A percentile compares a stretch with the other conserved stretches of the same genome.
Evolutionary conservation across 2,329 filamentous ascomycete species (phyloP).

Genomic region (Aureobasidium vineae): DNA sequence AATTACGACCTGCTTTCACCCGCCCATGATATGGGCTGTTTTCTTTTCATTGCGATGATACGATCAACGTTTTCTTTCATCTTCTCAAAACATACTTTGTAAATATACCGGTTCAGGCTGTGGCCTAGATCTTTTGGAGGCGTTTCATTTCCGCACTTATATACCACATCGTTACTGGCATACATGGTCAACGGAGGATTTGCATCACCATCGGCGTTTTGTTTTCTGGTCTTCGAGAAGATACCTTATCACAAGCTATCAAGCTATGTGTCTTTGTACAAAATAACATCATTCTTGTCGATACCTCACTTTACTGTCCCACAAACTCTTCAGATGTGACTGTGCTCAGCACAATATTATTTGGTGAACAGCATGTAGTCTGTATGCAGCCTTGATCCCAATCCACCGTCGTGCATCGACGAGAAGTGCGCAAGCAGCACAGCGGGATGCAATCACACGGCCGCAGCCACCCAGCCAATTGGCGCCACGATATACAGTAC

Average conservation of each 20-base stretch:
- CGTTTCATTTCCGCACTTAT: conserved; percentile 13
- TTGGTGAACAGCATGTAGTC: background rate
- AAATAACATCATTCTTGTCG: conserved; percentile 2
- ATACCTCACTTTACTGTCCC: background rate
- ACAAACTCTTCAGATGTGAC: background rate
- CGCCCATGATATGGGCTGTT: background rate
- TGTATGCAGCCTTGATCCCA: background rate
- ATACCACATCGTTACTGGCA: conserved; percentile 19
- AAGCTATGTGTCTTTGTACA: conserved; percentile 14
- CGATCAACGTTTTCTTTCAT: conserved; percentile 18
- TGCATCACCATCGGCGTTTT: conserved; percentile 22
- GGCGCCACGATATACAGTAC: conserved; percentile 13
- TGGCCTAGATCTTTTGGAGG: conserved; percentile 18
- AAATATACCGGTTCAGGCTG: conserved; percentile 14
- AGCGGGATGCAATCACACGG: conserved; percentile 13
- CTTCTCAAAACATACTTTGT: conserved; percentile 17
- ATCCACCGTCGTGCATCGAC: conserved; percentile 2
- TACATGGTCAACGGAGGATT: conserved; percentile 10
- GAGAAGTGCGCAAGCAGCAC: conserved; percentile 19
- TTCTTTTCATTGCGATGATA: conserved; percentile 14
- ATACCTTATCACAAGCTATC: background rate
- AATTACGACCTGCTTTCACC: conserved; percentile 14
- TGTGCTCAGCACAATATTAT: background rate
- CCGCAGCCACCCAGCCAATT: conserved; percentile 23
- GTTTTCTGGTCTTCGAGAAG: background rate